phyloP scores from a whole-genome alignment of 2,329 filamentous ascomycete species.

The Tricladium varicosporioides region DNA sequence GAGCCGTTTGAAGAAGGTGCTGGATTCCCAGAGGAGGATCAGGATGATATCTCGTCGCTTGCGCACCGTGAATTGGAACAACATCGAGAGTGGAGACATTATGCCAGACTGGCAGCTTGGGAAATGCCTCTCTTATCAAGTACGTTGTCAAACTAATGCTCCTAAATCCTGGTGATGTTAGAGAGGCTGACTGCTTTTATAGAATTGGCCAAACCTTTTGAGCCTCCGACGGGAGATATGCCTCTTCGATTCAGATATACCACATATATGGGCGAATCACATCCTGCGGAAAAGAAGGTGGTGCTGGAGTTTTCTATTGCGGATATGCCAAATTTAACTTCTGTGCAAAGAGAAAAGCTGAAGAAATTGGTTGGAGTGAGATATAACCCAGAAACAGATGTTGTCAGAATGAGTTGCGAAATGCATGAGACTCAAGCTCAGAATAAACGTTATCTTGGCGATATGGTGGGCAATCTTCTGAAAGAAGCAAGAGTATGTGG shows the following conservation, averaged over 20 bases:
- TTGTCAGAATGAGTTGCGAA: constrained; percentile 89
- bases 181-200: constrained; percentile 21
- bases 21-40: constrained; percentile 50
- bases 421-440: constrained; percentile 85
- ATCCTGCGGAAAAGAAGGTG: constrained; percentile 90
- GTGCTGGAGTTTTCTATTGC: constrained; percentile 82
- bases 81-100: constrained; percentile 84
- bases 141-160: constrained; percentile 48
- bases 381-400: constrained; percentile 80
- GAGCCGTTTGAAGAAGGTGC: constrained; percentile 28
- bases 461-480: constrained; percentile 72
- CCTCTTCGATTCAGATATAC: constrained; percentile 95
- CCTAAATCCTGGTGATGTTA: not conserved
- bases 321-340: constrained; percentile 67
- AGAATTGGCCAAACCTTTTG: constrained; percentile 84
- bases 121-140: constrained; percentile 89
- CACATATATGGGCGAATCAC: constrained; percentile 89
- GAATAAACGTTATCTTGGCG: constrained; percentile 93
- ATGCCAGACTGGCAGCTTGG: constrained; percentile 85
- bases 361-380: constrained; percentile 82
- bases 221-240: constrained; percentile 62
- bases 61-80: constrained; percentile 86
- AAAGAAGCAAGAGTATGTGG: constrained; percentile 63
- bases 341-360: constrained; percentile 72
- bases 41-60: constrained; percentile 80